These are phyloP conservation scores for Euptelea pleiosperma DNA, from an alignment of 164 flowering plant species.

Conservation along the genomic window DNA sequence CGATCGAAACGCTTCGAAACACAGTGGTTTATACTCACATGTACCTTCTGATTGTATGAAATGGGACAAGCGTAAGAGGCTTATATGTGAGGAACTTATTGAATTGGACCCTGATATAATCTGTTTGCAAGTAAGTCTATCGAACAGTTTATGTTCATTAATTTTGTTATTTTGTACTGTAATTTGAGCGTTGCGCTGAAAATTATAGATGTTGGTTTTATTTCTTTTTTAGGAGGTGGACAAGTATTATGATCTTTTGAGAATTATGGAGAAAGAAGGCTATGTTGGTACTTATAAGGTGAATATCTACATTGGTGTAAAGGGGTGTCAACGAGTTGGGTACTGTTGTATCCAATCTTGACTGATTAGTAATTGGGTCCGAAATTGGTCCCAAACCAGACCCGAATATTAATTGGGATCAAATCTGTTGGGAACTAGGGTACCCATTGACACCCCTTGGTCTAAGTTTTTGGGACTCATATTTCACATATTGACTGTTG, in stretches of 20 bases:
- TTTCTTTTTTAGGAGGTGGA: conserved; percentile 50
- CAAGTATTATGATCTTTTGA: conserved; percentile 39
- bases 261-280: conserved; percentile 40
- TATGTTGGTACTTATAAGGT: conserved; percentile 55
- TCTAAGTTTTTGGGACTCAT: not conserved
- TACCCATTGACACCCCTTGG: no score
- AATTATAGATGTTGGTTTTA: conserved; percentile 4
- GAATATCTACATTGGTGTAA: not conserved
- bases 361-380: no score
- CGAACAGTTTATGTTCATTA: not conserved
- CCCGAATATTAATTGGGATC: no score
- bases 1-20: conserved; percentile 43
- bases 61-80: conserved; percentile 41
- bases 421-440: no score
- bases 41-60: conserved; percentile 33
- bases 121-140: conserved; percentile 45
- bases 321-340: no score
- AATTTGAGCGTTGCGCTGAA: not conserved
- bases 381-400: no score
- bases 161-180: not conserved
- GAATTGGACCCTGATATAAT: conserved; percentile 47
- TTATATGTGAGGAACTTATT: conserved; percentile 43
- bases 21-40: conserved; percentile 40
- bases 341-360: no score
- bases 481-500: conserved; percentile 4